These are phyloP conservation scores for Setaria viridis DNA, from an alignment of 202 grass and related monocot genomes.

Conservation along the genomic window DNA sequence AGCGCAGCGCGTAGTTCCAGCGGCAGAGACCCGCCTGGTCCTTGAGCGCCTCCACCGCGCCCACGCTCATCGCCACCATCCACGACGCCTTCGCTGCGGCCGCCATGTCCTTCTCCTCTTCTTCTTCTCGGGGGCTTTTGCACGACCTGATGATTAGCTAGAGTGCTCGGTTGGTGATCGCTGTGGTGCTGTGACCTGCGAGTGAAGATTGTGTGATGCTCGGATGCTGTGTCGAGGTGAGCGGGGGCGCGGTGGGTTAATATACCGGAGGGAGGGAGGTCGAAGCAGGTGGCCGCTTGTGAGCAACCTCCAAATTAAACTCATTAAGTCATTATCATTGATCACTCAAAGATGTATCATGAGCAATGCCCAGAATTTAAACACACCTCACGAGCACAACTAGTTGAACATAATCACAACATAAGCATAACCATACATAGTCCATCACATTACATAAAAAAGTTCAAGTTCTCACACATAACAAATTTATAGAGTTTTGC, in stretches of 20 bases:
- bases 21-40: conserved; percentile 69
- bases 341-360: no score
- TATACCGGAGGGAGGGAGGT: background rate
- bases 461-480: no score
- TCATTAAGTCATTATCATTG: no score
- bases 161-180: background rate
- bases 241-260: background rate
- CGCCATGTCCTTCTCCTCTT: conserved; percentile 12
- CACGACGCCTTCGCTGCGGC: conserved; percentile 41
- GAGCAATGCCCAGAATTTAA: no score
- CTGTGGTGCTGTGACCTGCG: background rate
- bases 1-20: conserved; percentile 65
- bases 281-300: background rate
- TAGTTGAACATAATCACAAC: no score
- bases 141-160: background rate
- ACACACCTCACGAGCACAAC: no score
- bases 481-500: no score
- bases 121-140: background rate
- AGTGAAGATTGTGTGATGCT: background rate
- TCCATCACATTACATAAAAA: no score
- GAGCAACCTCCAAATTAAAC: no score
- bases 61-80: conserved; percentile 55
- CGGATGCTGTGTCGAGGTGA: background rate
- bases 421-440: no score
- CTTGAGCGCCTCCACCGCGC: conserved; percentile 66